phyloP scores from a whole-genome alignment of 805 yeast species.

The Lipomyces lipofer region DNA sequence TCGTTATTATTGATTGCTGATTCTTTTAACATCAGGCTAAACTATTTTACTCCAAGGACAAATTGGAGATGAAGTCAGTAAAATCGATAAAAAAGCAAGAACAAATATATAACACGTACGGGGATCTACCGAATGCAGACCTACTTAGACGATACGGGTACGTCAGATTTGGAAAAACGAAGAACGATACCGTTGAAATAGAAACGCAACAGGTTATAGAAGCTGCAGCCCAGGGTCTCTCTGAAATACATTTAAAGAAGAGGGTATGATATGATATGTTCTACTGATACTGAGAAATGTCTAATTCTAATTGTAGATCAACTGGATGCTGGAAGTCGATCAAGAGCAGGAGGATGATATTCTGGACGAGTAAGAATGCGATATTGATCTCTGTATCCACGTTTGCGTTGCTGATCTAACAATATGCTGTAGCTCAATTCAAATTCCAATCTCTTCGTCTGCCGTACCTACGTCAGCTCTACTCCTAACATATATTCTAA shows the following conservation, averaged over 20 bases:
- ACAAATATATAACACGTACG: conserved; percentile 85
- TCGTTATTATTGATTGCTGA: not conserved
- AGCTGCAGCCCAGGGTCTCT: conserved; percentile 39
- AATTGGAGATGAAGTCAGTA: conserved; percentile 71
- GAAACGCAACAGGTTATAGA: conserved; percentile 47
- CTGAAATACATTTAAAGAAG: conserved; percentile 20
- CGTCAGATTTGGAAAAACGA: conserved; percentile 48
- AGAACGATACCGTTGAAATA: conserved; percentile 75
- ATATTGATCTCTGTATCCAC: too few relatives aligned
- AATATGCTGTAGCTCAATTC: conserved; percentile 6
- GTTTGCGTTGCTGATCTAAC: too few relatives aligned
- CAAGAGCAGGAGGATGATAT: conserved; percentile 24
- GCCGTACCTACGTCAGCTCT: conserved; percentile 26
- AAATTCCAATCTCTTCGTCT: conserved; percentile 16
- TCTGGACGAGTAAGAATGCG: conserved; percentile 16
- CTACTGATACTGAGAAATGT: not conserved
- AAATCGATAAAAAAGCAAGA: conserved; percentile 60
- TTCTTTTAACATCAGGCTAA: conserved; percentile 36
- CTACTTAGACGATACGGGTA: conserved; percentile 88
- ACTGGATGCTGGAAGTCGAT: conserved; percentile 20
- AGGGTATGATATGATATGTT: conserved; percentile 2
- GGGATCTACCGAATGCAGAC: conserved; percentile 90
- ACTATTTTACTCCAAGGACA: conserved; percentile 34
- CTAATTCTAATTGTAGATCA: conserved; percentile 4
- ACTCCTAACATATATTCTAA: conserved; percentile 19